Base-by-base conservation (phyloP, 176 grass and related monocot species). In the Dactylis glomerata region DNA sequence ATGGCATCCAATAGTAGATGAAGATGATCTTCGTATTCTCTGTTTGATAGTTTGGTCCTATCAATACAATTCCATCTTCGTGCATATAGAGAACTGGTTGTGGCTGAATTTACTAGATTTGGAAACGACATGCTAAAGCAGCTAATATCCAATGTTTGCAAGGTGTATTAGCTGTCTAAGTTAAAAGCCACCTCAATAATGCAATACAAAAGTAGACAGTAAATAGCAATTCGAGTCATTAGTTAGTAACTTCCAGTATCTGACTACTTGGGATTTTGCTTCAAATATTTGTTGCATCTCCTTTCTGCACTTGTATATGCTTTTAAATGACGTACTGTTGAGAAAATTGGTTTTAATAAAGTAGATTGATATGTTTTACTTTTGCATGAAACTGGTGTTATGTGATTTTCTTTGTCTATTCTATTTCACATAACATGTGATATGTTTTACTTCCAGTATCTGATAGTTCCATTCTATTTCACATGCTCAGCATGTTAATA, bases 241-340 rank as follows among this genome's bases (percentile, higher is more conserved):
- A 20, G 11, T 32, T 2, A 0, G 58, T 24, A 69, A 59, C 38
- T 73, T 56, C 9, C 6, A 31, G 10, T 45, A 46, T 74, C 26
- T 74, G 14, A 7, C 3, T 63, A 30, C 28, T 59, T 70, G 40
- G 2, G 51, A n/a, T 87, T 68, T 83, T 59, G 38, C 37, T 51
- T 83, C 62, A 69, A 59, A 77, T 44, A 44, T 42, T 41, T 59
- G 59, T 13, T 81, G 19, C 17, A 58, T 86, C 36, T 67, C 46
- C 54, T 66, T 56, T 26, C 19, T 33, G 11, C 44, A 32, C 56
- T 45, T 59, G 44, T 22, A 40, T 42, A 45, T 44, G 19, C 20
- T 82, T 75, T 75, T 33, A 28, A 45, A 4, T 30, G 23, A 75
- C 20, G 22, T 58, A 36, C 44, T 44, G n/a, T 57, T 73, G 13